These are phyloP conservation scores for Pseudogymnoascus sp. DNA, from an alignment of 2,329 filamentous ascomycete genomes.

Conservation along the genomic window DNA sequence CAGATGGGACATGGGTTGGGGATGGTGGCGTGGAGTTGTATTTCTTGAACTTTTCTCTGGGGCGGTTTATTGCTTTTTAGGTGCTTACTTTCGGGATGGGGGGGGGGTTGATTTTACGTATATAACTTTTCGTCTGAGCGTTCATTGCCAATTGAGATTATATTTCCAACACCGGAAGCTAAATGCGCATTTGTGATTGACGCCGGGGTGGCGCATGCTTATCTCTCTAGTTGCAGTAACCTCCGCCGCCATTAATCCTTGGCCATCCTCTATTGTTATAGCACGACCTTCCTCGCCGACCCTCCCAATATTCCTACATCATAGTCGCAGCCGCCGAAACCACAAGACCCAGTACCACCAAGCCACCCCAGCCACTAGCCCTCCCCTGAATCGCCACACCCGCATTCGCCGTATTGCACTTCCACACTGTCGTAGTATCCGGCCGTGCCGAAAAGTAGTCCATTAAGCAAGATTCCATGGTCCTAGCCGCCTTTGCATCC, in stretches of 20 bases:
- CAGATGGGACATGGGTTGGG: not conserved
- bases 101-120: not conserved
- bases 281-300: not conserved
- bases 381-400: not conserved
- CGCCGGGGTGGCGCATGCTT: not conserved
- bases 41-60: not conserved
- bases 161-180: not conserved
- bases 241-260: not conserved
- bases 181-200: not conserved
- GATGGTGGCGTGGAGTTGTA: not conserved
- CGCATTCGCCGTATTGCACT: not conserved
- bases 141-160: conserved; percentile 1
- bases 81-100: not conserved
- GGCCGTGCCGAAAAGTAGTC: not conserved
- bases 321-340: not conserved
- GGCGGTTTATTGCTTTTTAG: conserved; percentile 5
- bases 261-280: not conserved
- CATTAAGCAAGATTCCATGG: not conserved
- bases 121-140: not conserved
- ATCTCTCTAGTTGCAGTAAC: not conserved
- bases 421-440: not conserved
- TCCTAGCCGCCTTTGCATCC: not conserved
- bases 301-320: not conserved
- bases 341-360: not conserved
- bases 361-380: not conserved